Conservation (phyloP, 1,139 yeast genomes). For the Eremothecium coryli region DNA sequence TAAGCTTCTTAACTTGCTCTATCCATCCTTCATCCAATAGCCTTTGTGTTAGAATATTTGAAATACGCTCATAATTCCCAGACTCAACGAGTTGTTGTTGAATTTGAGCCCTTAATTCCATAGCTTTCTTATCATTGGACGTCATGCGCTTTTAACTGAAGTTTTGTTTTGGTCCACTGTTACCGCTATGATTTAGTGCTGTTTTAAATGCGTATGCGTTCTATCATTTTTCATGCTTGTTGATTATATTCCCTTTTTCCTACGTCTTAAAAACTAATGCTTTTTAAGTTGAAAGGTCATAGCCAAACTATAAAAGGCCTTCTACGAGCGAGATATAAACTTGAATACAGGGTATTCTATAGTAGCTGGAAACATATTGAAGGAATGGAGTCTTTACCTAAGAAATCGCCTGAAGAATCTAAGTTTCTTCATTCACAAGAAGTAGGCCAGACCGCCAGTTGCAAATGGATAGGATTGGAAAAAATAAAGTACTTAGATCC, state of each 20-base stretch:
- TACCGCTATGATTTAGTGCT: too few species aligned
- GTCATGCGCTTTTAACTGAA: neutral
- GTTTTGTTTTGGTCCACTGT: too few species aligned
- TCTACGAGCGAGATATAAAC: too few species aligned
- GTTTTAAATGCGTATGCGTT: too few species aligned
- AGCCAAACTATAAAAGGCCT: too few species aligned
- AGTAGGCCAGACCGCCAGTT: constrained; percentile 36
- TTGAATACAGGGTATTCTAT: too few species aligned
- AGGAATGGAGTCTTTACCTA: too few species aligned
- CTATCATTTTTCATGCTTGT: too few species aligned
- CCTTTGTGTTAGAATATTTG: constrained; percentile 50
- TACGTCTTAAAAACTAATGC: constrained; percentile 61
- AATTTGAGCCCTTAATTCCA: constrained; percentile 52
- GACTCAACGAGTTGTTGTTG: constrained; percentile 64
- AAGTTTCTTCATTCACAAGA: constrained; percentile 33
- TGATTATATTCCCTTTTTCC: constrained; percentile 86
- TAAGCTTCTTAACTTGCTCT: constrained; percentile 57
- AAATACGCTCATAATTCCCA: constrained; percentile 70
- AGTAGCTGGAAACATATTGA: too few species aligned
- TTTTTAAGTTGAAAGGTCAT: too few species aligned
- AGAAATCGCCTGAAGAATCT: constrained; percentile 23
- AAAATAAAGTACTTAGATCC: constrained; percentile 67
- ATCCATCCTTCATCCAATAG: constrained; percentile 80
- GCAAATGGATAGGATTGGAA: constrained; percentile 49
- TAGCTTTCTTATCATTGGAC: constrained; percentile 11